These are phyloP conservation scores for Talaromyces atroroseus DNA, from an alignment of 2,329 filamentous ascomycete species.

Conservation along the genomic window DNA sequence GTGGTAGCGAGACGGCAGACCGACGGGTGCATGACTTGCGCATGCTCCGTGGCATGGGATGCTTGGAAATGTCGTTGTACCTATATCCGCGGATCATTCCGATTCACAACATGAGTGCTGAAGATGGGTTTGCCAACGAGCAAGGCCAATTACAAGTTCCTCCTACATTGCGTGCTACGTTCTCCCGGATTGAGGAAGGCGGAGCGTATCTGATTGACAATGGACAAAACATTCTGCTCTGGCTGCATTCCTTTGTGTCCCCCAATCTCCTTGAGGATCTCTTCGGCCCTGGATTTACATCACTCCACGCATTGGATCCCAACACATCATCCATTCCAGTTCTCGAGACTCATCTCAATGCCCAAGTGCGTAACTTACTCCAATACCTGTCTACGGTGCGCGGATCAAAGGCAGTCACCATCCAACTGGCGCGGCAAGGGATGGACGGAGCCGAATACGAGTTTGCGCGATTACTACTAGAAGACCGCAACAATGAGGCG, in stretches of 20 bases:
- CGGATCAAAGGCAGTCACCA: slow-evolving; percentile 78
- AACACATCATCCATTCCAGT: slow-evolving; percentile 75
- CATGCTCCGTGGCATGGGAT: slow-evolving; percentile 81
- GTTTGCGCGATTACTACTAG: slow-evolving; percentile 83
- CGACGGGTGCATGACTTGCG: slow-evolving; percentile 86
- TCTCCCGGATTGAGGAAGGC: slow-evolving; percentile 81
- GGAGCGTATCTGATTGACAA: slow-evolving; percentile 95
- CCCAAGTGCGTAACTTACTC: slow-evolving; percentile 87
- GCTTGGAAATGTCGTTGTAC: slow-evolving; percentile 79
- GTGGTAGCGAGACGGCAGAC: slow-evolving; percentile 79
- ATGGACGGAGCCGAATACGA: slow-evolving; percentile 95
- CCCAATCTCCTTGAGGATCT: slow-evolving; percentile 86
- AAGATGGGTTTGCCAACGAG: slow-evolving; percentile 89
- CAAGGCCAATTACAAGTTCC: slow-evolving; percentile 85
- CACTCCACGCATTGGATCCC: slow-evolving; percentile 71
- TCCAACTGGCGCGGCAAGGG: slow-evolving; percentile 87
- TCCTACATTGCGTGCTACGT: slow-evolving; percentile 72
- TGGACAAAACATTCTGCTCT: slow-evolving; percentile 83
- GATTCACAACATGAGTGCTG: slow-evolving; percentile 78
- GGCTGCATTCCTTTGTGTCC: slow-evolving; percentile 88
- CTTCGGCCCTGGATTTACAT: slow-evolving; percentile 70
- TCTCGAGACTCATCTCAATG: slow-evolving; percentile 86
- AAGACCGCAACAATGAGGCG: slow-evolving; percentile 95
- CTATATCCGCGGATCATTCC: slow-evolving; percentile 92
- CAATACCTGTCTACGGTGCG: slow-evolving; percentile 76